These are phyloP conservation scores for Xerocomellus dryophilus DNA, from an alignment of 768 basidiomycete species.

Conservation along the genomic window DNA sequence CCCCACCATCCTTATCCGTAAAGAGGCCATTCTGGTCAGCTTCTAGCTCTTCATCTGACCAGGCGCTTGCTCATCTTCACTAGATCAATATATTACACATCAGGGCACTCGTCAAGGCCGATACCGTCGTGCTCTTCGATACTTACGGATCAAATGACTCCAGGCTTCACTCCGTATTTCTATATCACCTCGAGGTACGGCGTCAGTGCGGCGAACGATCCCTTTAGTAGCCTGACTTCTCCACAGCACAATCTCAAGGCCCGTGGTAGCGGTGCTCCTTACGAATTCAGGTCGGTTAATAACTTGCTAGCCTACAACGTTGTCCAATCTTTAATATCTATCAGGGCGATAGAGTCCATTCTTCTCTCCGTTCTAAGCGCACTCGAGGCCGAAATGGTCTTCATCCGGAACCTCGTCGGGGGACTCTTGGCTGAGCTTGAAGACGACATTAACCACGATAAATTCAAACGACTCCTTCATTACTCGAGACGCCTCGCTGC, in stretches of 20 bases:
- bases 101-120: conserved; percentile 90
- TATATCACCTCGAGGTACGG: conserved; percentile 81
- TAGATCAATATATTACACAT: conserved; percentile 94
- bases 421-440: conserved; percentile 90
- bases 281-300: conserved; percentile 74
- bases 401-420: conserved; percentile 86
- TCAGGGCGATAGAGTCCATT: conserved; percentile 91
- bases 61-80: conserved; percentile 11
- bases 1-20: conserved; percentile 87
- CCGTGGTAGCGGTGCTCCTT: conserved; percentile 67
- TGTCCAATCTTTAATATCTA: conserved; percentile 16
- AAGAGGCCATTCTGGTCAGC: conserved; percentile 81
- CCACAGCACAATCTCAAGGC: conserved; percentile 77
- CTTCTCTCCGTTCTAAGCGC: conserved; percentile 89
- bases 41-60: not conserved
- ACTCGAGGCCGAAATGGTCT: conserved; percentile 94
- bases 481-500: conserved; percentile 85
- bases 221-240: conserved; percentile 11
- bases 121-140: conserved; percentile 89
- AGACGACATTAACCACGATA: conserved; percentile 92
- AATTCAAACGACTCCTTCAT: conserved; percentile 86
- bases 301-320: conserved; percentile 15
- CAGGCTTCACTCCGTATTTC: conserved; percentile 78
- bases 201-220: conserved; percentile 9
- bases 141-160: conserved; percentile 87